Conservation (phyloP, 768 basidiomycete species). For the Mycena sanguinolenta region DNA sequence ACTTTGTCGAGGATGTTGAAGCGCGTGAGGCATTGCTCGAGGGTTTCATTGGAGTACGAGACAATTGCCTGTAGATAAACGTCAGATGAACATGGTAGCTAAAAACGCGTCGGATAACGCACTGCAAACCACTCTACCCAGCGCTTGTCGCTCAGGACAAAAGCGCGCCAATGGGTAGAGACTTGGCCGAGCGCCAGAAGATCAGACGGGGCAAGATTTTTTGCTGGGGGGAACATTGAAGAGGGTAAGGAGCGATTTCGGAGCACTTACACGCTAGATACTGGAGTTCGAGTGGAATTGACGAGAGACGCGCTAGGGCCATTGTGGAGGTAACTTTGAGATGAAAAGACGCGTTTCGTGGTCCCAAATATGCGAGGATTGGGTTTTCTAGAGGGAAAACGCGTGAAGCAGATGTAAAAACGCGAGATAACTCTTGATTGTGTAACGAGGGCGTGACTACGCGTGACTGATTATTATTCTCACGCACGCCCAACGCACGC, state of each 20-base stretch:
- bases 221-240: not conserved
- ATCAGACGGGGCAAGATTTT: conserved; percentile 19
- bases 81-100: not conserved
- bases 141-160: conserved; percentile 31
- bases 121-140: conserved; percentile 30
- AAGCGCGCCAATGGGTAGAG: conserved; percentile 31
- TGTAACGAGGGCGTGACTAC: no score
- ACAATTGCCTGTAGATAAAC: not conserved
- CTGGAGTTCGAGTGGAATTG: conserved; percentile 19
- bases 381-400: not conserved
- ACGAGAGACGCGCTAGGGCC: conserved; percentile 25
- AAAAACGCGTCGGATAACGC: not conserved
- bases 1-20: conserved; percentile 20
- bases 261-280: conserved; percentile 14
- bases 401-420: not conserved
- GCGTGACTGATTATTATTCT: no score
- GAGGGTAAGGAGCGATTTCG: not conserved
- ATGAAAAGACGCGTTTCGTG: not conserved
- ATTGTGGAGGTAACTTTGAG: not conserved
- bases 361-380: not conserved
- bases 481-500: no score
- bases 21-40: conserved; percentile 19
- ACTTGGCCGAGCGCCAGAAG: conserved; percentile 32
- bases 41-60: not conserved
- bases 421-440: no score